These are phyloP conservation scores for Flueggea neowawraea DNA, from an alignment of 441 rosid species.

Conservation along the genomic window DNA sequence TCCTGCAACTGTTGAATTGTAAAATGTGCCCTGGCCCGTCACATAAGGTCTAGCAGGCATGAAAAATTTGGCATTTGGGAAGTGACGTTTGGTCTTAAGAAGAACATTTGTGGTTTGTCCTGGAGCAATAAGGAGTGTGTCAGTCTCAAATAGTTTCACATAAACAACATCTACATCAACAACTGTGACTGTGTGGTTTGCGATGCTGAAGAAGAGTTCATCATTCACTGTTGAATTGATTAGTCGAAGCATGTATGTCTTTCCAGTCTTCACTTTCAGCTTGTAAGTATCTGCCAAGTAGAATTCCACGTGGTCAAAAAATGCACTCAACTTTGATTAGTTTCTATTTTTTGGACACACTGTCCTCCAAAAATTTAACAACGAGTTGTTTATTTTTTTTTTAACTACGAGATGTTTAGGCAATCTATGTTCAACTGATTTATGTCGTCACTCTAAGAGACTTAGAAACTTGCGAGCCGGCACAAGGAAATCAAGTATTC, in stretches of 20 bases:
- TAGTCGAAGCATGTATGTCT: conserved; percentile 24
- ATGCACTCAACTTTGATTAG: too few relatives aligned
- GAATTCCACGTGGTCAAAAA: neutral
- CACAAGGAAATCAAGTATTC: too few relatives aligned
- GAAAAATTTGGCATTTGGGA: conserved; percentile 6
- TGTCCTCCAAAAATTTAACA: too few relatives aligned
- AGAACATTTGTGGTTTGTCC: conserved; percentile 32
- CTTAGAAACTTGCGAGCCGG: too few relatives aligned
- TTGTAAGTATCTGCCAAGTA: conserved; percentile 16
- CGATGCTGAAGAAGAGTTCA: conserved; percentile 29
- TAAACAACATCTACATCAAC: conserved; percentile 31
- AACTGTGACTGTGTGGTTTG: conserved; percentile 20
- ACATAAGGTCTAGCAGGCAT: conserved; percentile 23
- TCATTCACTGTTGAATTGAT: conserved; percentile 35
- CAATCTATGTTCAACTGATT: too few relatives aligned
- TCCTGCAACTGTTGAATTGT: conserved; percentile 16
- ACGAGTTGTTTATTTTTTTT: too few relatives aligned
- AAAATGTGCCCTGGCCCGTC: conserved; percentile 17
- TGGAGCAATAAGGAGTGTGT: conserved; percentile 14
- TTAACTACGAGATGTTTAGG: too few relatives aligned
- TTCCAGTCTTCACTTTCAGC: conserved; percentile 16
- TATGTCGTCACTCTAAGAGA: too few relatives aligned
- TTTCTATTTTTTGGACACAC: too few relatives aligned
- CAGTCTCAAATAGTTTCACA: conserved; percentile 23
- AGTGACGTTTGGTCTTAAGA: conserved; percentile 11